Conservation (phyloP, 1,284 basidiomycete genomes). For the Acaromyces ingoldii region DNA sequence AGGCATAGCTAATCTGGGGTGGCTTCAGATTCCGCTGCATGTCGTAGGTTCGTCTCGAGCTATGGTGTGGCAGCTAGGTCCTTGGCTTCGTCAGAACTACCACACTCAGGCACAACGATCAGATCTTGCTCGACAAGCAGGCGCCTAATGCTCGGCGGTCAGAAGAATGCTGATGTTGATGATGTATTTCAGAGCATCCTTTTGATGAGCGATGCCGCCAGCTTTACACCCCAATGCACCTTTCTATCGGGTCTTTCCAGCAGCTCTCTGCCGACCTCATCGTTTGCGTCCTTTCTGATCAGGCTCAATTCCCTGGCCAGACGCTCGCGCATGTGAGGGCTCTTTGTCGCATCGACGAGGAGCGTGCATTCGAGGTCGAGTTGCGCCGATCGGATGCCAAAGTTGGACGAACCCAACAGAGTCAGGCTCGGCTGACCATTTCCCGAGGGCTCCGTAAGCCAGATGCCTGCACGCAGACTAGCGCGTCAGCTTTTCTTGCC, state of each 20-base stretch:
- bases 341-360: conserved; percentile 58
- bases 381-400: conserved; percentile 82
- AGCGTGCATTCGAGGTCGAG: conserved; percentile 92
- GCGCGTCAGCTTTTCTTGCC: too few species aligned
- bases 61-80: too few species aligned
- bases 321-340: conserved; percentile 13
- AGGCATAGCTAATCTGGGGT: too few species aligned
- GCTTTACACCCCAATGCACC: conserved; percentile 61
- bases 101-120: too few species aligned
- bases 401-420: conserved; percentile 90
- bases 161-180: too few species aligned
- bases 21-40: too few species aligned
- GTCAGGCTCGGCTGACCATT: conserved; percentile 54
- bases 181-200: conserved; percentile 41
- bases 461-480: conserved; percentile 80
- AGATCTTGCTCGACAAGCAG: too few species aligned
- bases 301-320: conserved; percentile 55
- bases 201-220: conserved; percentile 39
- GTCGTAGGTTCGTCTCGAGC: too few species aligned
- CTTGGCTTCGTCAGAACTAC: too few species aligned
- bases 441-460: conserved; percentile 63
- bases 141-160: too few species aligned
- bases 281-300: conserved; percentile 53
- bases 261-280: conserved; percentile 54
- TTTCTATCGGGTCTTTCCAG: conserved; percentile 59